phyloP scores from a whole-genome alignment of 495 filamentous ascomycete species.

The Penicillium lagena region DNA sequence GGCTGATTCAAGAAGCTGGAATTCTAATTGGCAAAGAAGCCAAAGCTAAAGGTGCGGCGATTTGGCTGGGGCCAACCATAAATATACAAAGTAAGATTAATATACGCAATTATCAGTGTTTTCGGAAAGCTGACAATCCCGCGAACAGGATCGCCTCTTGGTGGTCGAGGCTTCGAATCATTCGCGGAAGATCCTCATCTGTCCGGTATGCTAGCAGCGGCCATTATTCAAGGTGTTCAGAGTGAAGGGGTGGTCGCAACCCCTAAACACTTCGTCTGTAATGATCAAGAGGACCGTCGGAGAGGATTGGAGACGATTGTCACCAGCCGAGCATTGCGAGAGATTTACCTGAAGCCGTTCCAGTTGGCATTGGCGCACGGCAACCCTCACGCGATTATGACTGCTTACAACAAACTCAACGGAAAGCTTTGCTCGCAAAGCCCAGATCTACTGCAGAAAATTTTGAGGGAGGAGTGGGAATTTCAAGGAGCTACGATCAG shows the following conservation, averaged over 20 bases:
- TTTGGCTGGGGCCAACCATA: slow-evolving; percentile 66
- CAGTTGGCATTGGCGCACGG: slow-evolving; percentile 62
- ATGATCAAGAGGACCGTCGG: slow-evolving; percentile 63
- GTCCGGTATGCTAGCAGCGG: slow-evolving; percentile 53
- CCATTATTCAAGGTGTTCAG: slow-evolving; percentile 58
- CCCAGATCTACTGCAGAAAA: slow-evolving; percentile 50
- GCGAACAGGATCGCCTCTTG: slow-evolving; percentile 61
- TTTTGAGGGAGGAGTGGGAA: slow-evolving; percentile 65
- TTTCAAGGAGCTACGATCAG: slow-evolving; percentile 65
- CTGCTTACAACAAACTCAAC: slow-evolving; percentile 69
- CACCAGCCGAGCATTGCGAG: slow-evolving; percentile 63
- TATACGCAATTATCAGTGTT: no score
- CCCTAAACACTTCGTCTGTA: slow-evolving; percentile 67
- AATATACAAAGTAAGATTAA: slow-evolving; percentile 68
- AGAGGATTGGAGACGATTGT: slow-evolving; percentile 61
- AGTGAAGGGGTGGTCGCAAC: slow-evolving; percentile 54
- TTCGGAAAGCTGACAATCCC: no score
- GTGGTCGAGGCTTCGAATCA: slow-evolving; percentile 67
- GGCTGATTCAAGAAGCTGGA: slow-evolving; percentile 55
- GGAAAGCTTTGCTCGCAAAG: slow-evolving; percentile 65
- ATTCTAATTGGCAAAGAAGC: slow-evolving; percentile 61
- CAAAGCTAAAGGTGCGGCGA: slow-evolving; percentile 61
- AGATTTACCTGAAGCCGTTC: slow-evolving; percentile 72
- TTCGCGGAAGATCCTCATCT: slow-evolving; percentile 70
- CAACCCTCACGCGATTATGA: slow-evolving; percentile 64